These are phyloP conservation scores for Naganishia vishniacii DNA, from an alignment of 768 basidiomycete genomes.

Conservation along the genomic window DNA sequence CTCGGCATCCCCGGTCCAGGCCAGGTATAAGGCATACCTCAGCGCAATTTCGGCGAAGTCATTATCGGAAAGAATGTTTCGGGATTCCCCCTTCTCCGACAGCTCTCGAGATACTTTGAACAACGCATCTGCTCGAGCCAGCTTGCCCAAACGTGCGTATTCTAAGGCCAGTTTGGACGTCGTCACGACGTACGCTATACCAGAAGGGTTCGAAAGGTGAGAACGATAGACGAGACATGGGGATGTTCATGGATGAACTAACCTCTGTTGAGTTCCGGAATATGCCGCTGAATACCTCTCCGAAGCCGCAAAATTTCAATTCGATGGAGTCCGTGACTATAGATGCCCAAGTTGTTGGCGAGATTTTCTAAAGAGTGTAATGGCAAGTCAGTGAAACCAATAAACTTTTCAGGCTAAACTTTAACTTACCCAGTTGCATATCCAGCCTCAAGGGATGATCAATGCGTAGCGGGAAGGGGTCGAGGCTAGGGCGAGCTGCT, in stretches of 20 bases:
- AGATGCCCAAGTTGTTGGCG: constrained; percentile 54
- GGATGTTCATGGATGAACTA: constrained; percentile 5
- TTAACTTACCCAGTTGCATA: constrained; percentile 22
- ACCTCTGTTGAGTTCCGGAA: constrained; percentile 55
- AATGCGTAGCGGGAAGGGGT: not conserved
- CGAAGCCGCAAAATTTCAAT: constrained; percentile 64
- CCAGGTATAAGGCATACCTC: constrained; percentile 63
- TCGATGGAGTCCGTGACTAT: constrained; percentile 63
- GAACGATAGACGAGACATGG: not conserved
- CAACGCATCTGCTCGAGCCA: constrained; percentile 60
- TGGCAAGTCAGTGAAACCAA: not conserved
- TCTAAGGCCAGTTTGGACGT: constrained; percentile 73
- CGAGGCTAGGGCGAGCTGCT: not conserved
- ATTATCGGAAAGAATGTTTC: constrained; percentile 55
- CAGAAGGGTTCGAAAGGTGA: not conserved
- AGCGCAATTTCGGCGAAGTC: constrained; percentile 58
- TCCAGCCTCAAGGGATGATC: constrained; percentile 2
- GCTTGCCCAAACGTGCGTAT: constrained; percentile 71
- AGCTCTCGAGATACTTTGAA: constrained; percentile 50
- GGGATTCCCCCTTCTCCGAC: constrained; percentile 26
- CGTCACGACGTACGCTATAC: constrained; percentile 59
- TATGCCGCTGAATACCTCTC: constrained; percentile 58
- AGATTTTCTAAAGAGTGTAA: not conserved
- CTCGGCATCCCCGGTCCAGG: constrained; percentile 57
- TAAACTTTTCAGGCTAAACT: not conserved